These are phyloP conservation scores for Catenaria anguillulae DNA, from an alignment of 371 early-diverging fungal species.

Conservation along the genomic window DNA sequence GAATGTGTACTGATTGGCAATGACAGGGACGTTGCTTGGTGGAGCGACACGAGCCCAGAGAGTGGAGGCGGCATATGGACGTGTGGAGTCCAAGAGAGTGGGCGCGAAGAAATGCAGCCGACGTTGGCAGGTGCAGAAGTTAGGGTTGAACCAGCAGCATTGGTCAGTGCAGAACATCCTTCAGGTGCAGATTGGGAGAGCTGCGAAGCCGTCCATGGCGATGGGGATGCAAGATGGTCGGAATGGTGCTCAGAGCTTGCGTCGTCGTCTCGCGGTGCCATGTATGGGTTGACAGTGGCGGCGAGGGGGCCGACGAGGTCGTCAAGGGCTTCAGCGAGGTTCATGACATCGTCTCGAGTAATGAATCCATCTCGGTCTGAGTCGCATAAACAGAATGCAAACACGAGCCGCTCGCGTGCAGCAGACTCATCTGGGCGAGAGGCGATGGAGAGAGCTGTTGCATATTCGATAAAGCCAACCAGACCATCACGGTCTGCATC, in stretches of 20 bases:
- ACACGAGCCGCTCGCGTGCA: conserved; percentile 74
- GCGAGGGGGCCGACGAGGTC: conserved; percentile 82
- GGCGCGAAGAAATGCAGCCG: no score
- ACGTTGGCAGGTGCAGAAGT: no score
- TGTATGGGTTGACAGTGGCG: not conserved
- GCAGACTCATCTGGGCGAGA: conserved; percentile 54
- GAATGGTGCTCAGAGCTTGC: not conserved
- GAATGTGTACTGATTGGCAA: not conserved
- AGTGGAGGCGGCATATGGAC: no score
- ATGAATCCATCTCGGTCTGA: conserved; percentile 80
- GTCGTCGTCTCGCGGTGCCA: not conserved
- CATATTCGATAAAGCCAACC: conserved; percentile 87
- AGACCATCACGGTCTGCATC: conserved; percentile 72
- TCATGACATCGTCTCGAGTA: conserved; percentile 73
- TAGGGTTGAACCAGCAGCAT: no score
- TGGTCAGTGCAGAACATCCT: no score
- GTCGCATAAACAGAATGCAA: conserved; percentile 73
- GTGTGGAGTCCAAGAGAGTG: no score
- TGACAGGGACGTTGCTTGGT: not conserved
- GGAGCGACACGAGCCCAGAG: no score
- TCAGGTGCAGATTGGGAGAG: no score
- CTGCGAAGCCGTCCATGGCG: no score
- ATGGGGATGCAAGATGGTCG: not conserved
- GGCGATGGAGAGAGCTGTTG: conserved; percentile 70
- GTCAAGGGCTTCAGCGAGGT: conserved; percentile 82